These are phyloP conservation scores for Linum lewisii DNA, from an alignment of 345 rosid genomes.

Conservation along the genomic window DNA sequence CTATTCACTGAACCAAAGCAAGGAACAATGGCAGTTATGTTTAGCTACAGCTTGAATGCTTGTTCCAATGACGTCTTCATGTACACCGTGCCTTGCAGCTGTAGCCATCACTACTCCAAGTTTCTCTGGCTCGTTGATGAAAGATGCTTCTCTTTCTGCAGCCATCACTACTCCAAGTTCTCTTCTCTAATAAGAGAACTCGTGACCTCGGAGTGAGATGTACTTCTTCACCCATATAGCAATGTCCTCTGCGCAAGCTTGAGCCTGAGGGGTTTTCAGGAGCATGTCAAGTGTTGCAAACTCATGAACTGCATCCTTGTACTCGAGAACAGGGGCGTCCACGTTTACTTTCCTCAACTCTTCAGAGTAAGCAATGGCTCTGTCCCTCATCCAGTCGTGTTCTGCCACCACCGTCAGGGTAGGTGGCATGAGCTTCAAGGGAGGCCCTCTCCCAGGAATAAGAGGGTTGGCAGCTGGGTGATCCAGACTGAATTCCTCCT, in stretches of 20 bases:
- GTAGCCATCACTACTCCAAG: too few species aligned
- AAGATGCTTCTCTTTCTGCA: too few species aligned
- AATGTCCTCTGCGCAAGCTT: constrained; percentile 85
- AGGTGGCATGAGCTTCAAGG: constrained; percentile 83
- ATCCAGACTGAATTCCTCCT: constrained; percentile 65
- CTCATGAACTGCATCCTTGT: constrained; percentile 90
- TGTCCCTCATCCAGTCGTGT: constrained; percentile 96
- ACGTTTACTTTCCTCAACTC: constrained; percentile 79
- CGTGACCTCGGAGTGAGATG: constrained; percentile 75
- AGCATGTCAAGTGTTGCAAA: constrained; percentile 95
- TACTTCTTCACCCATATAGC: constrained; percentile 90
- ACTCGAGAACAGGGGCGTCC: constrained; percentile 81
- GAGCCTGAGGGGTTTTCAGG: constrained; percentile 79
- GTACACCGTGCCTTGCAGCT: too few species aligned
- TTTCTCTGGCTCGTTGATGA: too few species aligned
- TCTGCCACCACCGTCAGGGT: constrained; percentile 89
- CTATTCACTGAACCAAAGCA: too few species aligned
- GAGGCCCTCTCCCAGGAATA: constrained; percentile 59
- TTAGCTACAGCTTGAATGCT: too few species aligned
- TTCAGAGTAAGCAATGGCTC: constrained; percentile 90
- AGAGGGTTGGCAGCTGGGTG: constrained; percentile 88
- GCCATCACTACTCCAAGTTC: too few species aligned
- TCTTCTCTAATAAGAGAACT: constrained; percentile 79
- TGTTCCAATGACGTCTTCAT: too few species aligned
- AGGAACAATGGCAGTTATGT: too few species aligned